A percentile compares a stretch with the other conserved stretches of the same genome.
These are phyloP conservation scores for Cladophialophora chaetospira DNA, from an alignment of 2,329 filamentous ascomycete genomes.

Conservation along the genomic window DNA sequence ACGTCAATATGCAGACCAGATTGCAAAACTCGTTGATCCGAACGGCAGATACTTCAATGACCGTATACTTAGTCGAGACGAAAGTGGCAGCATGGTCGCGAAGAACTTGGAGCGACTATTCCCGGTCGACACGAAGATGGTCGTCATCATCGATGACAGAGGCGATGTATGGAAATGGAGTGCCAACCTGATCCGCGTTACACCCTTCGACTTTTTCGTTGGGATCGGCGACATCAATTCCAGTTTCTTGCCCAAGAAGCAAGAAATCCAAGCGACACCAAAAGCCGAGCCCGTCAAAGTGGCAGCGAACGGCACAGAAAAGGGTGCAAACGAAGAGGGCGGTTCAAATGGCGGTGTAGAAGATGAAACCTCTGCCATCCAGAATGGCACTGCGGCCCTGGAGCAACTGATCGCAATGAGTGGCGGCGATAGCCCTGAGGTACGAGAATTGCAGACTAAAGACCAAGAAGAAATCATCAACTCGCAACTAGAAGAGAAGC, in stretches of 20 bases:
- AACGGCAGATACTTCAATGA: conserved; percentile 88
- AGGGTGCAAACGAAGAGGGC: conserved; percentile 5
- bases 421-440: conserved; percentile 65
- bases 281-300: conserved; percentile 35
- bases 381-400: conserved; percentile 50
- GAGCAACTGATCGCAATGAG: conserved; percentile 78
- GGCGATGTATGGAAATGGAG: conserved; percentile 96
- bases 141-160: conserved; percentile 96
- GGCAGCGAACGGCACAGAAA: conserved; percentile 32
- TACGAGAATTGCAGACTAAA: conserved; percentile 73
- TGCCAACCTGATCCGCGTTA: conserved; percentile 90
- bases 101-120: conserved; percentile 92
- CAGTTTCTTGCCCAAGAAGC: conserved; percentile 84
- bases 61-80: conserved; percentile 91
- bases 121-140: conserved; percentile 97
- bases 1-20: conserved; percentile 88
- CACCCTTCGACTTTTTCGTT: conserved; percentile 95
- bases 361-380: conserved; percentile 27
- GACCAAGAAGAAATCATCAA: conserved; percentile 86
- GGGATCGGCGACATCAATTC: conserved; percentile 99
- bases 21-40: conserved; percentile 90
- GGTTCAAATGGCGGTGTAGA: conserved; percentile 24
- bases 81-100: conserved; percentile 88
- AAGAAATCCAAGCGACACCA: conserved; percentile 54
- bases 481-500: conserved; percentile 85